Evolutionary conservation across 2,329 filamentous ascomycete genomes (phyloP), one percentile per base, ranked within the genome.

Genomic region (Paramyrothecium roridum): DNA sequence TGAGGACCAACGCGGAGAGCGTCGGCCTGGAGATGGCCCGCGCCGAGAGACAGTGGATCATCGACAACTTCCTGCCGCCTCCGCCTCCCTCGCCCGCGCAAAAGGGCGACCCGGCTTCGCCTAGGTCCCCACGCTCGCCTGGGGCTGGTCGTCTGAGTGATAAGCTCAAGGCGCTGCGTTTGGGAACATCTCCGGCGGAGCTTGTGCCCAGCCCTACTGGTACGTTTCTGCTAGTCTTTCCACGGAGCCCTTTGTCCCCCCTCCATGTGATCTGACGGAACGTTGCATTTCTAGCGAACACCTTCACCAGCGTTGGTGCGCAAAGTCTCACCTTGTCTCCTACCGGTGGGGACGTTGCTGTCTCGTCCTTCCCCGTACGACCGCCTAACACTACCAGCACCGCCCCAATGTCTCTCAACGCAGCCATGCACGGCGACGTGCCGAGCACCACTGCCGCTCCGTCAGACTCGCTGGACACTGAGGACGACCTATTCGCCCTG

Each of bases 401-500:
- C 46, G 63, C 56, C 7, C 61, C 69, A 21, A 62, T 69, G 33
- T 73, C 71, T n/a, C 67, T 73, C 37, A 62, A 73, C 53, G 70
- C 69, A 23, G 67, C 64, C 12, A 55, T 72, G 8, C 60, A 61
- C 12, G 62, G 63, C 26, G 60, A 65, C 47, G 52, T 61, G 20
- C 50, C 59, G 37, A 57, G 49, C 22, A 64, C 59, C 3, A 54
- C 56, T 7, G 60, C 65, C 19, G 55, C 56, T 17, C 58, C 60
- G 17, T 50, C 59, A 7, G 57, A 59, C 22, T 54, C 57, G 17
- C 62, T 63, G 34, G 68, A 70, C 26, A 64, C 59, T 1, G 88
- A 91, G 61, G 91, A 96, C 56, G 93, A 90, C 45, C 78, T 96
- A 2, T 97, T 97, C 67, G 92, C 91, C 0, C 81, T 96, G 52